Conservation (phyloP, 371 early-diverging fungal species). For the Mortierella sp. region DNA sequence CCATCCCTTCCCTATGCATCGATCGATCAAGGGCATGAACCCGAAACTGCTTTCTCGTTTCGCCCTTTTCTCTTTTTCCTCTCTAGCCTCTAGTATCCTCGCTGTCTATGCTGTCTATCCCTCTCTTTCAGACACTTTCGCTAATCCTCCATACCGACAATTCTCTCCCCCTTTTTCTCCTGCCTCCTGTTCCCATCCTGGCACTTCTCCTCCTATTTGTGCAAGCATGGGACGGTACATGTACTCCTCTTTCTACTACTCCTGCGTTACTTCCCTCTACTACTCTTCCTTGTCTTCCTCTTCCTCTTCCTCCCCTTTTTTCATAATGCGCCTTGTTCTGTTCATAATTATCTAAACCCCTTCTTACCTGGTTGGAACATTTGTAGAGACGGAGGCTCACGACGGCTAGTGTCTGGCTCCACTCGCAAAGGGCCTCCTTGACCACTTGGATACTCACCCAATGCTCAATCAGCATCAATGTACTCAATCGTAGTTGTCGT, state of each 20-base stretch:
- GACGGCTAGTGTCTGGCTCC: slow-evolving; percentile 22
- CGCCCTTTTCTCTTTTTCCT: background rate
- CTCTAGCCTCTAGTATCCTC: background rate
- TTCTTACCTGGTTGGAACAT: slow-evolving; percentile 35
- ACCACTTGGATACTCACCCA: slow-evolving; percentile 29
- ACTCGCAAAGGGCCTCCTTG: slow-evolving; percentile 18
- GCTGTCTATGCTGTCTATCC: background rate
- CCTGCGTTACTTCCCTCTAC: background rate
- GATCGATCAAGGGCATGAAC: background rate
- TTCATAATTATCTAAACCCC: background rate
- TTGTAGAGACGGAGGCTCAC: slow-evolving; percentile 27
- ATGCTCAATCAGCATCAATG: slow-evolving; percentile 33
- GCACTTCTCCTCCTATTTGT: background rate
- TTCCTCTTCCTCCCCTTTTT: background rate
- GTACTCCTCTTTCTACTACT: background rate
- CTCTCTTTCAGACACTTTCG: background rate
- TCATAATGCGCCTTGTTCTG: background rate
- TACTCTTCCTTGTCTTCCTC: background rate
- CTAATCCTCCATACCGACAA: too few species aligned
- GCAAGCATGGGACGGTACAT: background rate
- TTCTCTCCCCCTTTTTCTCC: background rate
- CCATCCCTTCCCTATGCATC: background rate
- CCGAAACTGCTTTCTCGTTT: background rate
- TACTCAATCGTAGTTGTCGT: slow-evolving; percentile 17
- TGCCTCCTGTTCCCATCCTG: background rate